These are phyloP conservation scores for Pythium phragmiticola DNA, from an alignment of 352 stramenopile species.

Conservation along the genomic window DNA sequence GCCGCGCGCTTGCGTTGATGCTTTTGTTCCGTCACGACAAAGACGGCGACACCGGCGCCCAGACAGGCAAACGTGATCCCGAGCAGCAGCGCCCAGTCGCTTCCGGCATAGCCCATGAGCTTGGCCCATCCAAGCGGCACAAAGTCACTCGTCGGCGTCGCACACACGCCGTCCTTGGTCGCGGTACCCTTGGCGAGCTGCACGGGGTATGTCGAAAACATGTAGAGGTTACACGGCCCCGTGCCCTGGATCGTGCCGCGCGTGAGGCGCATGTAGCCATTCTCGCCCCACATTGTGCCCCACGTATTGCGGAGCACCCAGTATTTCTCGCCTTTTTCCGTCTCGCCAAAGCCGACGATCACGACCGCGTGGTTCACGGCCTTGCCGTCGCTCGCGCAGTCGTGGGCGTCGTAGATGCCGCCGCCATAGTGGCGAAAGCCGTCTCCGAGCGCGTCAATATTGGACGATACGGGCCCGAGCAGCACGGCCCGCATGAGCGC, in stretches of 20 bases:
- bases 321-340: constrained; percentile 65
- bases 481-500: constrained; percentile 65
- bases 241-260: constrained; percentile 36
- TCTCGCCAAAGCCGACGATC: constrained; percentile 82
- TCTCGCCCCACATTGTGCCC: constrained; percentile 87
- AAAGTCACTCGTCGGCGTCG: constrained; percentile 30
- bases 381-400: constrained; percentile 71
- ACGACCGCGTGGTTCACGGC: constrained; percentile 89
- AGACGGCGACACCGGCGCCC: constrained; percentile 39
- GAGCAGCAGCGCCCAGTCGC: constrained; percentile 45
- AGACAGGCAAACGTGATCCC: constrained; percentile 37
- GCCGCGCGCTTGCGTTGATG: constrained; percentile 43
- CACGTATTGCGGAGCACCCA: constrained; percentile 91
- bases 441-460: constrained; percentile 65
- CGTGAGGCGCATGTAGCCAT: constrained; percentile 78
- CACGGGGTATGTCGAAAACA: constrained; percentile 71
- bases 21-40: constrained; percentile 41
- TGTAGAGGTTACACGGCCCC: constrained; percentile 74
- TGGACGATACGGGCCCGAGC: constrained; percentile 68
- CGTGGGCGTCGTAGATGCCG: constrained; percentile 82
- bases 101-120: constrained; percentile 38
- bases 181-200: constrained; percentile 35
- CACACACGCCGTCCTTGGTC: constrained; percentile 35
- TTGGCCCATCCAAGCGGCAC: constrained; percentile 37
- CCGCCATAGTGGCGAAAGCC: constrained; percentile 86